phyloP scores from a whole-genome alignment of 805 yeast genomes.

The Candida alai region DNA sequence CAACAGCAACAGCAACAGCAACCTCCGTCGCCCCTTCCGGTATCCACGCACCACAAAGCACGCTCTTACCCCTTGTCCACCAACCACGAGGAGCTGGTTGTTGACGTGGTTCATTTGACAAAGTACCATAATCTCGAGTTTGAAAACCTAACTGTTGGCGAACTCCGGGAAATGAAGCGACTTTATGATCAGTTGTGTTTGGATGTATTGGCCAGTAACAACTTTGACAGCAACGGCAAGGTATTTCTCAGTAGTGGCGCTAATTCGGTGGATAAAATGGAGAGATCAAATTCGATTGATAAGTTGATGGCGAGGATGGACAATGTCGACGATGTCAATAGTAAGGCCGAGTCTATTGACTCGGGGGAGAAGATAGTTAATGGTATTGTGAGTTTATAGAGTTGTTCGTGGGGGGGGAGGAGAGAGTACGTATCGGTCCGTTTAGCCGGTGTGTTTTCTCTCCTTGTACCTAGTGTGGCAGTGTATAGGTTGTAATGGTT shows the following conservation, averaged over 20 bases:
- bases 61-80: constrained; percentile 17
- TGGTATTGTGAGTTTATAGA: constrained; percentile 8
- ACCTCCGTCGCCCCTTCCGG: constrained; percentile 9
- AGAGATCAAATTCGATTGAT: constrained; percentile 3
- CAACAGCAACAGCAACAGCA: constrained; percentile 4
- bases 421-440: no score
- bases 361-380: constrained; percentile 4
- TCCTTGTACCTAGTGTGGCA: no score
- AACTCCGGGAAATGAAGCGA: constrained; percentile 28
- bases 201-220: constrained; percentile 13
- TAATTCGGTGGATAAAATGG: constrained; percentile 3
- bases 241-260: constrained; percentile 3
- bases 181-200: constrained; percentile 38
- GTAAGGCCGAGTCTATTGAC: constrained; percentile 11
- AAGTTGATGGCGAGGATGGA: constrained; percentile 4
- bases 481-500: no score
- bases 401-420: no score
- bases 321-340: constrained; percentile 3
- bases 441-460: no score
- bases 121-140: constrained; percentile 32
- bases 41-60: constrained; percentile 16
- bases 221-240: constrained; percentile 8
- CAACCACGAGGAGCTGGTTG: constrained; percentile 8
- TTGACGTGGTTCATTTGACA: constrained; percentile 21
- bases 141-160: constrained; percentile 32